A percentile compares a stretch with the other conserved stretches of the same genome.
phyloP scores from a whole-genome alignment of 495 filamentous ascomycete species.

The Penicillium subrubescens region DNA sequence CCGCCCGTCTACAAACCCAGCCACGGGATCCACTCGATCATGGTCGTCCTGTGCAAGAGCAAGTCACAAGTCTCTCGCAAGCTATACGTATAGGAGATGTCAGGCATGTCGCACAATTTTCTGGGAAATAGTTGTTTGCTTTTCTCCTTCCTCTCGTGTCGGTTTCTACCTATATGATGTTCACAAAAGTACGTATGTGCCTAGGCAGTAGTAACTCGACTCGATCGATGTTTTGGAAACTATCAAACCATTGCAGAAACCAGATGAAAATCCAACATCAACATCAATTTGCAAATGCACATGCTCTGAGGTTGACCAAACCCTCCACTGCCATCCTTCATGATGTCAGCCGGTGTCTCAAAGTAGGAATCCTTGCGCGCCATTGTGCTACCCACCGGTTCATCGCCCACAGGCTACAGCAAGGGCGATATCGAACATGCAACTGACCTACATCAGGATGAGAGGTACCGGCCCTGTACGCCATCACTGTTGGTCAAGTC shows the following conservation, averaged over 20 bases:
- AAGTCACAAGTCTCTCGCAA: neutral
- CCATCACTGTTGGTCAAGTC: neutral
- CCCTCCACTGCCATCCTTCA: conserved; percentile 1
- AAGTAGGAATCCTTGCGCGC: conserved; percentile 16
- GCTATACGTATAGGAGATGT: neutral
- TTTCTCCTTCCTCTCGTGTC: neutral
- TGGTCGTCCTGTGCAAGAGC: neutral
- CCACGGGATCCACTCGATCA: neutral
- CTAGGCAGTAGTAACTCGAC: neutral
- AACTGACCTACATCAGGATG: neutral
- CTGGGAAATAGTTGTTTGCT: neutral
- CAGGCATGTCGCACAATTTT: neutral
- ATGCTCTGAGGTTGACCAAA: neutral
- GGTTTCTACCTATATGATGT: neutral
- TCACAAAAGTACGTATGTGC: neutral
- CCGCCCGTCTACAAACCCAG: neutral
- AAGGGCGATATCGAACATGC: conserved; percentile 1
- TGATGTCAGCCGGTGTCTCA: conserved; percentile 25
- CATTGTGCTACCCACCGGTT: conserved; percentile 27
- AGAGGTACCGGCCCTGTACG: neutral
- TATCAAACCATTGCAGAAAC: neutral
- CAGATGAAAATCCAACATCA: neutral
- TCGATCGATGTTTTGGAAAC: neutral
- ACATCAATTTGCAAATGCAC: neutral
- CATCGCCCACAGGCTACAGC: conserved; percentile 1